Conservation (phyloP, 495 filamentous ascomycete species). For the Choiromyces venosus region DNA sequence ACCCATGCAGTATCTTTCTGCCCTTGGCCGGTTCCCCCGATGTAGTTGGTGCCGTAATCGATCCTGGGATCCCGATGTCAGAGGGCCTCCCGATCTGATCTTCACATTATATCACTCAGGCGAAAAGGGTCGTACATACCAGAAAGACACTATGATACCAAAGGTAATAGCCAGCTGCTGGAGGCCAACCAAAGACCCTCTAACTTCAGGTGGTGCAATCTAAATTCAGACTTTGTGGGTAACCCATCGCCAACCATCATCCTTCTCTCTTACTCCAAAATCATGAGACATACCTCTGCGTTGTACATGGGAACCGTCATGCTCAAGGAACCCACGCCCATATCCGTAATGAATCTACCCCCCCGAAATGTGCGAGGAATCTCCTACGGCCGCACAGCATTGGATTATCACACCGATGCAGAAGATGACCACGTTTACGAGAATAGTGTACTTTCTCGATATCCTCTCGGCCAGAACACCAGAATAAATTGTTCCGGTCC, state of each 20-base stretch:
- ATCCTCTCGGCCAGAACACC: conserved; percentile 70
- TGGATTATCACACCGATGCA: conserved; percentile 72
- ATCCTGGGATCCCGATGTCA: conserved; percentile 39
- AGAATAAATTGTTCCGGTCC: conserved; percentile 69
- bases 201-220: conserved; percentile 54
- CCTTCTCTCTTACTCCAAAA: not conserved
- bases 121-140: conserved; percentile 43
- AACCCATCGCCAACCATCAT: not conserved
- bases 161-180: conserved; percentile 79
- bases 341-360: conserved; percentile 71
- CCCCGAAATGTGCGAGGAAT: conserved; percentile 58
- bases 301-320: conserved; percentile 68
- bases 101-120: not conserved
- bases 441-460: conserved; percentile 67
- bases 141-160: conserved; percentile 78
- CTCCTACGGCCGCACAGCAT: conserved; percentile 55
- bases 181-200: conserved; percentile 67
- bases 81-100: not conserved
- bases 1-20: conserved; percentile 70
- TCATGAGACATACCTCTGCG: conserved; percentile 50
- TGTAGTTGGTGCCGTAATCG: conserved; percentile 64
- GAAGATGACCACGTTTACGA: conserved; percentile 68
- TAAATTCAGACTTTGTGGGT: not conserved
- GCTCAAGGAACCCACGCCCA: conserved; percentile 65
- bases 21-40: conserved; percentile 58